These are phyloP conservation scores for Nothomitra cinnamomea DNA, from an alignment of 2,329 filamentous ascomycete genomes.

Conservation along the genomic window DNA sequence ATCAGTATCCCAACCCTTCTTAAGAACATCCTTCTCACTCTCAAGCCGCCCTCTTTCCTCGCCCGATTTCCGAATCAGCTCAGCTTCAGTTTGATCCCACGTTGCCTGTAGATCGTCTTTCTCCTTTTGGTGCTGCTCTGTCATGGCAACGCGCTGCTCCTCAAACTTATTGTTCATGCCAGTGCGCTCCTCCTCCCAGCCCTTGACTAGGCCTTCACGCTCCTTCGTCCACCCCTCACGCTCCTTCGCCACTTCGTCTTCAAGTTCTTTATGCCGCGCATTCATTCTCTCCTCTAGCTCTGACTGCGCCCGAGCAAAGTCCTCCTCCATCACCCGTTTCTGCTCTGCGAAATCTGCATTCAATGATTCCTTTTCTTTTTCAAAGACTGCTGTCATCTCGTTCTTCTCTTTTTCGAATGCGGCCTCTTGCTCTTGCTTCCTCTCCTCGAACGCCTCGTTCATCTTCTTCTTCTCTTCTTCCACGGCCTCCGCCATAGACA, in stretches of 20 bases:
- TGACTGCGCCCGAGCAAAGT: conserved; percentile 12
- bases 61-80: conserved; percentile 16
- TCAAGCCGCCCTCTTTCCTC: conserved; percentile 20
- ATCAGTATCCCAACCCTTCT: conserved; percentile 14
- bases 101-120: conserved; percentile 28
- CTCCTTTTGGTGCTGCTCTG: conserved; percentile 14
- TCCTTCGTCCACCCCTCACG: conserved; percentile 31
- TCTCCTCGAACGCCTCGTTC: conserved; percentile 11
- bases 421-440: conserved; percentile 15
- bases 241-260: conserved; percentile 24
- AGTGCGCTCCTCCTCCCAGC: conserved; percentile 32
- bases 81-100: conserved; percentile 21
- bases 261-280: conserved; percentile 25
- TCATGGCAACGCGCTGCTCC: conserved; percentile 30
- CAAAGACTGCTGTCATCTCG: not conserved
- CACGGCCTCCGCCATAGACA: conserved; percentile 9
- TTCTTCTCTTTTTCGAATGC: conserved; percentile 3
- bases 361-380: conserved; percentile 1
- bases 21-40: conserved; percentile 17
- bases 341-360: conserved; percentile 1
- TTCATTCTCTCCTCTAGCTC: conserved; percentile 26
- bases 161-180: conserved; percentile 32
- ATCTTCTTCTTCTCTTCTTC: conserved; percentile 20
- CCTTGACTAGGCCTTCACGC: conserved; percentile 19
- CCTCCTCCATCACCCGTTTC: conserved; percentile 10